Percentiles rank a stretch among this genome's conserved stretches.
Conservation (phyloP, 441 rosid species). For the Euphorbia corollata region DNA sequence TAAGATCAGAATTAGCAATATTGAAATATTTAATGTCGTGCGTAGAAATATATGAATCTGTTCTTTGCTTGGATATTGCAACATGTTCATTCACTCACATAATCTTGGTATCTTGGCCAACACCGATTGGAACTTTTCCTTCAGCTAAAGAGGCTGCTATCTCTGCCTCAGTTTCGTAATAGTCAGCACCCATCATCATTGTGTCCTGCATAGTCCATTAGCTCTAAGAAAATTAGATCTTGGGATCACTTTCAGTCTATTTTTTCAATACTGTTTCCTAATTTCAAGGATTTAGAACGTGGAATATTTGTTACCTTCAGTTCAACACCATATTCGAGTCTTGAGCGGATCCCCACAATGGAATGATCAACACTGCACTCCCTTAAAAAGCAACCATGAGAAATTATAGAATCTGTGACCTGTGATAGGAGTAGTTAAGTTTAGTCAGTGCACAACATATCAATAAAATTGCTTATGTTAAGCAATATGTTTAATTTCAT, state of each 20-base stretch:
- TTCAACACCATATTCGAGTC: conserved; percentile 69
- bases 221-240: neutral
- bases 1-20: neutral
- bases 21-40: neutral
- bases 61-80: neutral
- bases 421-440: conserved; percentile 16
- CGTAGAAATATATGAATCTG: neutral
- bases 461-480: conserved; percentile 6
- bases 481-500: conserved; percentile 11
- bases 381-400: conserved; percentile 84
- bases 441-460: conserved; percentile 7
- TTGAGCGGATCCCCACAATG: conserved; percentile 70
- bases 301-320: conserved; percentile 37
- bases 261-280: neutral
- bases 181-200: conserved; percentile 85
- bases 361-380: conserved; percentile 72
- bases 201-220: conserved; percentile 39
- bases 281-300: neutral
- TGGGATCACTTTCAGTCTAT: neutral
- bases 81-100: conserved; percentile 27
- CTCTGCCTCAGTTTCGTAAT: conserved; percentile 66
- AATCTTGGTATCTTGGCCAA: conserved; percentile 60
- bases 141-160: conserved; percentile 48
- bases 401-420: conserved; percentile 56
- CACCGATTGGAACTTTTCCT: conserved; percentile 63